Conservation (phyloP, 805 yeast genomes). For the Nakazawaea ambrosiae region DNA sequence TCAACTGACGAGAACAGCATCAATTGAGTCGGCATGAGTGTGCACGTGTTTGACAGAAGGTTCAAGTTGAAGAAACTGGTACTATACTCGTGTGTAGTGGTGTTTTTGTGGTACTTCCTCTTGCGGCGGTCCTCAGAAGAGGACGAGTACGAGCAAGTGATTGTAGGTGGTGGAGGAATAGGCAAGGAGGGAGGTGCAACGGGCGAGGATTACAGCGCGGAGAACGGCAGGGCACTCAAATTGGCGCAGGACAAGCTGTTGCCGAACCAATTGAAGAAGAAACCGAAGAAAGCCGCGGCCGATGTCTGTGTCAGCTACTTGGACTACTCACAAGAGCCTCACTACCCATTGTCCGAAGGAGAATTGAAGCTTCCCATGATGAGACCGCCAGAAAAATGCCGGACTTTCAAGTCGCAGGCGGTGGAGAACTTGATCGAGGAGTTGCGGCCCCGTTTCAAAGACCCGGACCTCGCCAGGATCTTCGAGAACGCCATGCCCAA, state of each 20-base stretch:
- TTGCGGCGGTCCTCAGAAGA: too few relatives aligned
- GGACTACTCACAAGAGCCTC: constrained; percentile 47
- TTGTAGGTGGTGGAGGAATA: too few relatives aligned
- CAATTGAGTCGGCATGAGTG: too few relatives aligned
- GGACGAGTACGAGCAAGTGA: too few relatives aligned
- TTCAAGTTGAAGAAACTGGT: not conserved
- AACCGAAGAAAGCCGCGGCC: not conserved
- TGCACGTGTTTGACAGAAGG: not conserved
- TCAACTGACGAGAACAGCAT: too few relatives aligned
- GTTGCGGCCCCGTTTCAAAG: constrained; percentile 40
- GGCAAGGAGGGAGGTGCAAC: too few relatives aligned
- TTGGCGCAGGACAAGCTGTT: too few relatives aligned
- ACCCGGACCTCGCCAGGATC: constrained; percentile 64
- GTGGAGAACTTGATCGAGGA: constrained; percentile 57
- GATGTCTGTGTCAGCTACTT: constrained; percentile 53
- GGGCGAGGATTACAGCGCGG: too few relatives aligned
- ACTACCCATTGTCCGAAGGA: constrained; percentile 55
- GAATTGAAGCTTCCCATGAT: constrained; percentile 54
- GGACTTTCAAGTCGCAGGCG: constrained; percentile 59
- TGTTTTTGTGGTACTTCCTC: not conserved
- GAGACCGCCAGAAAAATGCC: constrained; percentile 66
- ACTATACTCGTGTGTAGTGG: not conserved
- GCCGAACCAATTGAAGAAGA: not conserved
- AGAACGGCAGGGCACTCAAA: too few relatives aligned
- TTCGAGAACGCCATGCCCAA: constrained; percentile 83